phyloP scores from a whole-genome alignment of 1,139 yeast species.

The Candida mesenterica region DNA sequence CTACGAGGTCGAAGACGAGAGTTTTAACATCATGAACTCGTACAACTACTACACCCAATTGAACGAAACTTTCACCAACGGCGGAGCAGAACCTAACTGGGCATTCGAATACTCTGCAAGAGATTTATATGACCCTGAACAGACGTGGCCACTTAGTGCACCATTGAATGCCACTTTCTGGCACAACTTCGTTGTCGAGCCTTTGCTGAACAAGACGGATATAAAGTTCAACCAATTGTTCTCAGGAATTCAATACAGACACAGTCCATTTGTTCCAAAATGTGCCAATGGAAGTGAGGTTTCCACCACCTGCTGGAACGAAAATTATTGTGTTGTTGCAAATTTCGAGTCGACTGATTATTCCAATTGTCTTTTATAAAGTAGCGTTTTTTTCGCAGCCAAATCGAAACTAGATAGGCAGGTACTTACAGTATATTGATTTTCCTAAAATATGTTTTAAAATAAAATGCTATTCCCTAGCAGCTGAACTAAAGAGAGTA shows the following conservation, averaged over 20 bases:
- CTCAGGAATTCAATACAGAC: slow-evolving; percentile 47
- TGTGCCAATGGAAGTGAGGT: slow-evolving; percentile 37
- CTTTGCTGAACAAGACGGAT: slow-evolving; percentile 33
- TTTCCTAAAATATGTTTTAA: too few relatives aligned
- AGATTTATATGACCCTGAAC: slow-evolving; percentile 44
- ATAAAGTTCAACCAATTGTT: slow-evolving; percentile 46
- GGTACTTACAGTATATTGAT: too few relatives aligned
- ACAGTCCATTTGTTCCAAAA: slow-evolving; percentile 48
- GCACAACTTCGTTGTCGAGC: slow-evolving; percentile 41
- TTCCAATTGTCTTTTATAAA: slow-evolving; percentile 13
- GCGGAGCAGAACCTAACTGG: slow-evolving; percentile 55
- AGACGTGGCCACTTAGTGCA: slow-evolving; percentile 48
- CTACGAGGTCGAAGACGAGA: slow-evolving; percentile 62
- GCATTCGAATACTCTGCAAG: slow-evolving; percentile 54
- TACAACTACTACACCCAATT: slow-evolving; percentile 54
- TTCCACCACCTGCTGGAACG: slow-evolving; percentile 34
- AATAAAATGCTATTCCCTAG: too few relatives aligned
- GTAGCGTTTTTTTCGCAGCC: too few relatives aligned
- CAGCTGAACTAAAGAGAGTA: neutral
- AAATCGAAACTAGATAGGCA: too few relatives aligned
- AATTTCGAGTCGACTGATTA: slow-evolving; percentile 19
- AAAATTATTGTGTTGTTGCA: slow-evolving; percentile 44
- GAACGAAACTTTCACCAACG: slow-evolving; percentile 49
- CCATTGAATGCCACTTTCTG: slow-evolving; percentile 63
- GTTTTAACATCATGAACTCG: slow-evolving; percentile 62